phyloP scores from a whole-genome alignment of 441 rosid species.

The Flueggea neowawraea region DNA sequence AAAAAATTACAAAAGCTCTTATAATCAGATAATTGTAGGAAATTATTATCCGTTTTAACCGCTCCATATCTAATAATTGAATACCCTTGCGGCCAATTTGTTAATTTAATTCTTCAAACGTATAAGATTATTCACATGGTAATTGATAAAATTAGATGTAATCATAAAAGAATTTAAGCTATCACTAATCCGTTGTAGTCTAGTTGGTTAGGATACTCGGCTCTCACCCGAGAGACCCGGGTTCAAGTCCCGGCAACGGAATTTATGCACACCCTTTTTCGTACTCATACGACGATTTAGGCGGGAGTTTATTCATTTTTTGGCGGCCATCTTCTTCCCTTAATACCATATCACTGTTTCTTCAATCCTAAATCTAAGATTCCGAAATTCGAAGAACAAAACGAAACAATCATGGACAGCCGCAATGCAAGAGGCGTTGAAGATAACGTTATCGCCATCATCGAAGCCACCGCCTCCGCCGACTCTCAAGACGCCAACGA shows the following conservation, averaged over 20 bases:
- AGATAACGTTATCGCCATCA: slow-evolving; percentile 70
- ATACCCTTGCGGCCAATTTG: no score
- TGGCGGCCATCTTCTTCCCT: no score
- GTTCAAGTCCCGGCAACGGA: slow-evolving; percentile 86
- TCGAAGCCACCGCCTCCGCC: slow-evolving; percentile 47
- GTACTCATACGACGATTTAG: neutral
- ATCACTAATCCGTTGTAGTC: slow-evolving; percentile 65
- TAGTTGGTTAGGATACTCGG: slow-evolving; percentile 95
- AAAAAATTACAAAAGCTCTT: no score
- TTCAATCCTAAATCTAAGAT: no score
- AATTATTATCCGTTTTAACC: no score
- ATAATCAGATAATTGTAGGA: no score
- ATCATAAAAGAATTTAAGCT: neutral
- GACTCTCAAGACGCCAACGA: slow-evolving; percentile 54
- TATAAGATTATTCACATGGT: no score
- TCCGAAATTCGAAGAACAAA: neutral
- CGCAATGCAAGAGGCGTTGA: slow-evolving; percentile 42
- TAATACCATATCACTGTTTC: no score
- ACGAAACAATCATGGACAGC: slow-evolving; percentile 8
- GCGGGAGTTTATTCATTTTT: no score
- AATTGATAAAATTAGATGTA: no score
- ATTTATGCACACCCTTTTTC: neutral
- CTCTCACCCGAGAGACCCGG: slow-evolving; percentile 94
- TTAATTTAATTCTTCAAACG: no score
- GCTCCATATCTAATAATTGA: no score